These are phyloP conservation scores for Davidsoniella eucalypti DNA, from an alignment of 2,329 filamentous ascomycete species.

Conservation along the genomic window DNA sequence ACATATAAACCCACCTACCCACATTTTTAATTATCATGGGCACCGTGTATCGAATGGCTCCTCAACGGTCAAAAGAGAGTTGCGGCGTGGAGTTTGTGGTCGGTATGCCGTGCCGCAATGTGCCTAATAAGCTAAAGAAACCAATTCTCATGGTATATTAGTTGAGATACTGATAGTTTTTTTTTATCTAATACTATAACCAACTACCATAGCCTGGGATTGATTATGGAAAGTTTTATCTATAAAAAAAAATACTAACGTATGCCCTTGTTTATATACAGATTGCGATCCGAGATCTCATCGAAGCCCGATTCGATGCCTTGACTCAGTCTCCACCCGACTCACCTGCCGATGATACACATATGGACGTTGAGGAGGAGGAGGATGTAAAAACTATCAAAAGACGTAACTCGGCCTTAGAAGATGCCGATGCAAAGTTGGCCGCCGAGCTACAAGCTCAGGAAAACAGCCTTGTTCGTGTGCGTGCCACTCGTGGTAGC, in stretches of 20 bases:
- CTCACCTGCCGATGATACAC: constrained; percentile 14
- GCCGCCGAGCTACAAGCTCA: constrained; percentile 84
- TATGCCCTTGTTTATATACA: constrained; percentile 19
- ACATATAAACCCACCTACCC: neutral
- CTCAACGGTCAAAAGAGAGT: too few species aligned
- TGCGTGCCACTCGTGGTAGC: constrained; percentile 61
- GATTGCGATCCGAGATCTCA: constrained; percentile 54
- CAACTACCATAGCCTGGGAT: too few species aligned
- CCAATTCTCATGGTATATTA: too few species aligned
- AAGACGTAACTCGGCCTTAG: constrained; percentile 18
- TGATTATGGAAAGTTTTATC: neutral
- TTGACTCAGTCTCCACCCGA: constrained; percentile 34
- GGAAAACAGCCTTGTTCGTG: constrained; percentile 55
- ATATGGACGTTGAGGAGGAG: constrained; percentile 14
- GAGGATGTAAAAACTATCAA: constrained; percentile 24
- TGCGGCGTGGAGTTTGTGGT: too few species aligned
- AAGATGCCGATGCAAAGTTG: constrained; percentile 71
- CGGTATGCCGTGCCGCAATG: too few species aligned
- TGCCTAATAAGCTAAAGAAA: too few species aligned
- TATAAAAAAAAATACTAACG: neutral
- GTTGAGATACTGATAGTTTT: too few species aligned
- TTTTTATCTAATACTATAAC: too few species aligned
- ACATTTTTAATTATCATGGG: neutral
- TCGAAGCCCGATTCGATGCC: constrained; percentile 58
- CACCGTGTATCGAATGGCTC: neutral